Evolutionary conservation across 1,139 yeast species (phyloP), one percentile per base, ranked within the genome.

Genomic region (Keqinozyma sinolaborantium): DNA sequence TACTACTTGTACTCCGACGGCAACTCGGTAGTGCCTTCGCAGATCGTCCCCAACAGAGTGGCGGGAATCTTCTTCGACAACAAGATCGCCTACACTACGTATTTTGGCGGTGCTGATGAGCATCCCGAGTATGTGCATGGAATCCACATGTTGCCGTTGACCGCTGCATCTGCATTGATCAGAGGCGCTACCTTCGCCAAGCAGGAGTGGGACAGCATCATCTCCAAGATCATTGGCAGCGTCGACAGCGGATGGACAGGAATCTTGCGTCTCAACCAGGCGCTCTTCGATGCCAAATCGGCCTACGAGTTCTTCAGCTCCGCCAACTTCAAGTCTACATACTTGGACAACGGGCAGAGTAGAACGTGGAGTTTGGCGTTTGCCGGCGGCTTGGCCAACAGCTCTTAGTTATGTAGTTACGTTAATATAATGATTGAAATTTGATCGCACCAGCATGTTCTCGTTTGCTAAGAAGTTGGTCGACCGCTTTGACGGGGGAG

Each of bases 231-330:
- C 36, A 73, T 82, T 5, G 69, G 60, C 27, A 52, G 59, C 7
- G 73, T 87, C 9, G 67, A 71, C 28, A 80, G 79, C 44, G 97
- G 96, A 2, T 92, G 97, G 97, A 76, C 77, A 29, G 97, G 97
- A 26, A 76, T 92, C 28, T 61, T 90, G 34, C 75, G 79, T 65
- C 65, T 87, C 36, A 86, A 90, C 58, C 75, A 76, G 42, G 97
- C 97, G 0, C 60, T 90, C 27, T 71, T 61, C 44, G 87, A 90
- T 52, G 85, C 97, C 1, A 40, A 51, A 29, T 36, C 71, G 0
- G 72, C 96, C 0, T 88, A 80, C 60, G 50, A 64, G 2, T 90
- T 82, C 60, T 92, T 92, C 58, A 60, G 80, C 5, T 58, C 71
- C 2, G 34, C 32, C 19, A 33, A 31, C 24, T 44, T 41, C 30